Evolutionary conservation across 495 filamentous ascomycete species (phyloP).

Genomic region (Podospora australis): DNA sequence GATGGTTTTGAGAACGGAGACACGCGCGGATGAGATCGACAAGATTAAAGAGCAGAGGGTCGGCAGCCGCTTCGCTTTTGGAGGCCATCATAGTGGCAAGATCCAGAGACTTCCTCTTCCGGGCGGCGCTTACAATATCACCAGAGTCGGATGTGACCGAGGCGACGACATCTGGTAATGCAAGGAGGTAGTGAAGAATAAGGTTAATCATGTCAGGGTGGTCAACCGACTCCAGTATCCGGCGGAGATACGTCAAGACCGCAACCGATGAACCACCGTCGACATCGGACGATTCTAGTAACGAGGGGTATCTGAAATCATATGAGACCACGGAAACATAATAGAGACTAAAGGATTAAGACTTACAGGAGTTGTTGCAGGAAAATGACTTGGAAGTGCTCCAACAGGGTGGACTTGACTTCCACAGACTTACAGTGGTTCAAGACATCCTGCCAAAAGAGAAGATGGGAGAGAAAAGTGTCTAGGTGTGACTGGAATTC

Average conservation of each 20-base stretch:
- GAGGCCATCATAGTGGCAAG: constrained; percentile 70
- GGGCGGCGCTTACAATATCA: constrained; percentile 52
- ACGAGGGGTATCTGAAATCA: constrained; percentile 72
- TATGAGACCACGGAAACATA: constrained; percentile 8
- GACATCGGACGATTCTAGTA: constrained; percentile 92
- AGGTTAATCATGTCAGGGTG: constrained; percentile 89
- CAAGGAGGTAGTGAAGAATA: constrained; percentile 88
- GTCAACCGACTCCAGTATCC: constrained; percentile 83
- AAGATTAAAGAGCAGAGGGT: constrained; percentile 85
- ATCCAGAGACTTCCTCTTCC: constrained; percentile 81
- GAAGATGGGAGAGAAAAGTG: constrained; percentile 87
- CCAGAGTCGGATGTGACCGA: constrained; percentile 18
- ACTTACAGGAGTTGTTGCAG: constrained; percentile 86
- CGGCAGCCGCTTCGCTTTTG: constrained; percentile 61
- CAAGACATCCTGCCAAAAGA: constrained; percentile 97
- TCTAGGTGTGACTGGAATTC: constrained; percentile 75
- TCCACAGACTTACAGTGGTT: constrained; percentile 90
- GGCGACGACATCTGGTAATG: constrained; percentile 51
- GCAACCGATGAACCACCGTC: constrained; percentile 95
- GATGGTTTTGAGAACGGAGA: constrained; percentile 74
- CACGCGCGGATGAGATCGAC: constrained; percentile 85
- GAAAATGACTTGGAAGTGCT: constrained; percentile 97
- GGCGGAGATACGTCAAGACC: constrained; percentile 86
- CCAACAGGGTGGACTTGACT: constrained; percentile 83
- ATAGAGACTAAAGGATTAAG: background rate